Base-by-base conservation (phyloP, 2,329 filamentous ascomycete species). In the Endothia cerciana region DNA sequence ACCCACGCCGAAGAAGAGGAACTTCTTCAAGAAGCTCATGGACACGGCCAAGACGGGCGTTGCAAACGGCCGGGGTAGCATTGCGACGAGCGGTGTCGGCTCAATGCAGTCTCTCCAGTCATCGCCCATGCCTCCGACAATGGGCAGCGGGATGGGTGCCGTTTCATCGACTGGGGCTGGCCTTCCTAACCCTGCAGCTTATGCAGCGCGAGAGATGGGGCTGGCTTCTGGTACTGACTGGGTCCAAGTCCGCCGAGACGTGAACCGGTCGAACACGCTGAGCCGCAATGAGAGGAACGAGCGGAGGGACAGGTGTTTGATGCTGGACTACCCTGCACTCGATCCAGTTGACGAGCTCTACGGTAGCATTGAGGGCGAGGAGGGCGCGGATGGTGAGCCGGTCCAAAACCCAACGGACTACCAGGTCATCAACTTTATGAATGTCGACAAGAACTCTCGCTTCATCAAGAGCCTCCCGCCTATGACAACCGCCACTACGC, bases 171-270 rank as follows among this genome's bases (percentile, higher is more conserved):
- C 76, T 1, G 75, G 77, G 0, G 85, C 91, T 58, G 76, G 71
- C 8, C 73, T 77, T 15, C 68, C 69, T 3, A 70, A 70, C 11
- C 58, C 68, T 77, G 78, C 51, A 77, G 71, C 55, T 69, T 74
- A 13, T 68, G 79, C 84, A 4, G 85, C 88, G 17, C 85, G 86
- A 64, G 93, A 96, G 22, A 91, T 91, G 85, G 92, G 91, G 2
- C 77, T 91, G 7, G 85, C 81, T 25, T 80, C 80, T 13, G 81
- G 83, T 1, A 85, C 91, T 17, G 94, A 98, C 75, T 99, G 95
- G 94, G 93, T 99, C n/a, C 94, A 98, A 76, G 93, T 98, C 28
- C 90, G 95, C 43, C 88, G 95, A 56, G 96, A 99, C 77, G 91
- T 99, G 57, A 98, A 99, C 77, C 87, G 95, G 43, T 97, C 94